phyloP scores from a whole-genome alignment of 441 rosid genomes.

The Bruguiera hainesii region DNA sequence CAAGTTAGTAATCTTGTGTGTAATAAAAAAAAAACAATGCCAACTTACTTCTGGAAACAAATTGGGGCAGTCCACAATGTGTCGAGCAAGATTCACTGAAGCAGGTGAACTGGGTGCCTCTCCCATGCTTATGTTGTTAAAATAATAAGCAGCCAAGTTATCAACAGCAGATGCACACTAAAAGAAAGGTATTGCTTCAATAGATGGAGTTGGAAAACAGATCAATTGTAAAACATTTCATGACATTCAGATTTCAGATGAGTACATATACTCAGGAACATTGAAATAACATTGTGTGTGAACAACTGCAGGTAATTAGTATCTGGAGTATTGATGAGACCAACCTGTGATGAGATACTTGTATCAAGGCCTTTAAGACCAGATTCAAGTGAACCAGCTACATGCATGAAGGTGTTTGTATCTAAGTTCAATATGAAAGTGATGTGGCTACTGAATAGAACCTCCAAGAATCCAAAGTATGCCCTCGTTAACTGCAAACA shows the following conservation, averaged over 20 bases:
- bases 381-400: conserved; percentile 96
- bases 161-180: conserved; percentile 99
- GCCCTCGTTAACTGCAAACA: conserved; percentile 83
- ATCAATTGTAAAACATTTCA: background rate
- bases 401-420: conserved; percentile 84
- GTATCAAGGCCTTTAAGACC: conserved; percentile 93
- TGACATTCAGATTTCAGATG: background rate
- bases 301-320: background rate
- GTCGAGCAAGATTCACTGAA: conserved; percentile 73
- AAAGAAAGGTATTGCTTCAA: conserved; percentile 15
- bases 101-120: conserved; percentile 78
- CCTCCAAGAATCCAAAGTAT: conserved; percentile 94
- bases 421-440: conserved; percentile 73
- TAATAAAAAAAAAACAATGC: background rate
- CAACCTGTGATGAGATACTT: conserved; percentile 90
- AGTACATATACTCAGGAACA: background rate
- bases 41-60: conserved; percentile 87
- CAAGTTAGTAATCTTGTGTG: background rate
- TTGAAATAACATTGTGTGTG: background rate
- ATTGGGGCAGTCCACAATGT: conserved; percentile 83
- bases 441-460: conserved; percentile 76
- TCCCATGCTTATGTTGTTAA: conserved; percentile 92
- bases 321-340: conserved; percentile 18
- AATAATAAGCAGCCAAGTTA: conserved; percentile 90
- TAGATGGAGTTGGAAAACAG: conserved; percentile 5